Percentiles rank a stretch among this genome's conserved stretches.
Conservation (phyloP, 202 grass and related monocot genomes). For the Saccharum hybrid region DNA sequence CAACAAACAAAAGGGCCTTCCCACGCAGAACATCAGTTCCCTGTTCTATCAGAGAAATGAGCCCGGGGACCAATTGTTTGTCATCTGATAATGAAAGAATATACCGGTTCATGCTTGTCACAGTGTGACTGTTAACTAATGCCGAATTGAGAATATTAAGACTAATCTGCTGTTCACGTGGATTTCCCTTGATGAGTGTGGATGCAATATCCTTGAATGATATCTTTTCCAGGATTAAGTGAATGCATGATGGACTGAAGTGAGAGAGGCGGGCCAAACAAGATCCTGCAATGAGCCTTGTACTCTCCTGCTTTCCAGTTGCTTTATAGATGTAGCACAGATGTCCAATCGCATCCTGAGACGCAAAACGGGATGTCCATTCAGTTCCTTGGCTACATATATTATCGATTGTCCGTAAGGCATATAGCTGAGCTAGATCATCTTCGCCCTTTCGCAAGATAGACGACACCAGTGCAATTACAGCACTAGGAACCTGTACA, state of each 20-base stretch:
- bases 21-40: constrained; percentile 85
- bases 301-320: constrained; percentile 87
- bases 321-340: constrained; percentile 94
- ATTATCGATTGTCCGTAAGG: constrained; percentile 93
- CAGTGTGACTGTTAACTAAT: constrained; percentile 64
- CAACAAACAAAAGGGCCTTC: constrained; percentile 82
- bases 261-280: constrained; percentile 87
- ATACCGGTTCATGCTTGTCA: constrained; percentile 80
- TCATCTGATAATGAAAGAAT: constrained; percentile 78
- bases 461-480: constrained; percentile 85
- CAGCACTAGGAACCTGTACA: constrained; percentile 88
- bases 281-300: constrained; percentile 87
- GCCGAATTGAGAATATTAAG: constrained; percentile 85
- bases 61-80: constrained; percentile 74
- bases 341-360: constrained; percentile 84
- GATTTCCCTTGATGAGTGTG: constrained; percentile 79
- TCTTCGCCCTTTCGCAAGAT: constrained; percentile 96
- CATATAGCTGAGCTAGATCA: constrained; percentile 95
- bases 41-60: constrained; percentile 79
- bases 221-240: constrained; percentile 82
- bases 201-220: constrained; percentile 74
- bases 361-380: constrained; percentile 91
- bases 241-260: constrained; percentile 80
- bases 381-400: constrained; percentile 93
- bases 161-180: constrained; percentile 87